Conservation (phyloP, 2,329 filamentous ascomycete genomes). For the Graphilbum sp. region DNA sequence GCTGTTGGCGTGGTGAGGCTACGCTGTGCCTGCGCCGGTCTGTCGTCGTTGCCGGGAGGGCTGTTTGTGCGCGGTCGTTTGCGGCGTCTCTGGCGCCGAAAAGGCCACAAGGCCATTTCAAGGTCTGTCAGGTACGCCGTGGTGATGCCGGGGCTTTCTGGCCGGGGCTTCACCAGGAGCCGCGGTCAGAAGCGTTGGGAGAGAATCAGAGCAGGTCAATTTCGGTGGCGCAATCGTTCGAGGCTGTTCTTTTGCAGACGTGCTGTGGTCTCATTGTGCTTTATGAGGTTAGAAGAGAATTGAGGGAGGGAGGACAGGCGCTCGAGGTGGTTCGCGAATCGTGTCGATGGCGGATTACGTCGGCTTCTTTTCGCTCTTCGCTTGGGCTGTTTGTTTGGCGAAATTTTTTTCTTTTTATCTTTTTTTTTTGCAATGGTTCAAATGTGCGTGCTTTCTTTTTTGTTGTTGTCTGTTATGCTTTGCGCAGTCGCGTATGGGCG, state of each 20-base stretch:
- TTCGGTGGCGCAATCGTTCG: too few relatives aligned
- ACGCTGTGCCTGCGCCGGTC: conserved; percentile 5
- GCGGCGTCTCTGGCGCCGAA: conserved; percentile 57
- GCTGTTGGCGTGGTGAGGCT: conserved; percentile 14
- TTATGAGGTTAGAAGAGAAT: not conserved
- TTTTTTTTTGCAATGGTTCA: too few relatives aligned
- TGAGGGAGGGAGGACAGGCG: not conserved
- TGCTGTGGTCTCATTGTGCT: too few relatives aligned
- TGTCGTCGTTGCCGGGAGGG: conserved; percentile 34
- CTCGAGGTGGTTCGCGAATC: not conserved
- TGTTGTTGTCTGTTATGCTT: too few relatives aligned
- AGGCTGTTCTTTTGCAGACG: too few relatives aligned
- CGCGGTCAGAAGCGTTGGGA: not conserved
- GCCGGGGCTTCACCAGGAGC: not conserved
- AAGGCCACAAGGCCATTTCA: conserved; percentile 68
- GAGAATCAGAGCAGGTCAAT: not conserved
- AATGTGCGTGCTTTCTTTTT: too few relatives aligned
- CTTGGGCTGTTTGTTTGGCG: too few relatives aligned
- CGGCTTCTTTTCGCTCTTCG: too few relatives aligned
- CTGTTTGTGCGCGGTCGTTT: conserved; percentile 36
- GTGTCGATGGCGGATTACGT: too few relatives aligned
- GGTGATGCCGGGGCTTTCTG: not conserved
- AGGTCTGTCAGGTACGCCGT: not conserved
- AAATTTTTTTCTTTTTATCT: too few relatives aligned
- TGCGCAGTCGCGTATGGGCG: not conserved